Evolutionary conservation across 257 asterid genomes (phyloP), one percentile per base, ranked within the genome.

Genomic region (Paulownia fortunei): DNA sequence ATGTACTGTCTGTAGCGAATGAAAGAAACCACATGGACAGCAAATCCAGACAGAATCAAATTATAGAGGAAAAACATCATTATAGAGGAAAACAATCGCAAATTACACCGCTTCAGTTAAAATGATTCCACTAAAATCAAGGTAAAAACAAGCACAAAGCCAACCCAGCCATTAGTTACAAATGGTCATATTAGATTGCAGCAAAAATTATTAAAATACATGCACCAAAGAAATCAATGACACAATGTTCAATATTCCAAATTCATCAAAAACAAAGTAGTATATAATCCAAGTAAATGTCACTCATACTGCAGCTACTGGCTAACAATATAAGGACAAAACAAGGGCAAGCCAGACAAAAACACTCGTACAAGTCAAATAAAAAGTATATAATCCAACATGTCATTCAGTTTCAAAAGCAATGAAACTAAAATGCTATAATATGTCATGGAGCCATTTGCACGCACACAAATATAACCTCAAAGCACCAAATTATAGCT

Each of bases 241-340:
- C 13, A 19, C 18, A 59, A 8, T 69, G 34, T 46, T 46, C 36
- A 23, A 15, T 44, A 21, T 61, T 78, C 56, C 19, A 2, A 30
- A 21, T 10, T 36, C 39, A 42, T 26, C 58, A 60, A n/a, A 37
- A 36, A 3, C 4, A 37, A 23, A 75, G 2, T 23, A 27, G 16
- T 12, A 64, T 0, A 2, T 11, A 4, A n/a, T 19, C 70, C 41
- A 59, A 21, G 11, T 44, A 18, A 27, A 41, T 11, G 10, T 18
- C 37, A 24, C 60, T 30, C 58, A 75, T 66, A 58, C 23, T 21
- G 51, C 56, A 74, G n/a, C 69, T n/a, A 34, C 41, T 6, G 51
- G 54, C 27, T 74, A 37, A 5, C 30, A 27, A 41, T 34, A 19
- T 34, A 64, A 18, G 27, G 44, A 73, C 71, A 62, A 47, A 73